Evolutionary conservation across 2,329 filamentous ascomycete species (phyloP), one percentile per base, ranked within the genome.

Genomic region (Aspergillus proliferans): DNA sequence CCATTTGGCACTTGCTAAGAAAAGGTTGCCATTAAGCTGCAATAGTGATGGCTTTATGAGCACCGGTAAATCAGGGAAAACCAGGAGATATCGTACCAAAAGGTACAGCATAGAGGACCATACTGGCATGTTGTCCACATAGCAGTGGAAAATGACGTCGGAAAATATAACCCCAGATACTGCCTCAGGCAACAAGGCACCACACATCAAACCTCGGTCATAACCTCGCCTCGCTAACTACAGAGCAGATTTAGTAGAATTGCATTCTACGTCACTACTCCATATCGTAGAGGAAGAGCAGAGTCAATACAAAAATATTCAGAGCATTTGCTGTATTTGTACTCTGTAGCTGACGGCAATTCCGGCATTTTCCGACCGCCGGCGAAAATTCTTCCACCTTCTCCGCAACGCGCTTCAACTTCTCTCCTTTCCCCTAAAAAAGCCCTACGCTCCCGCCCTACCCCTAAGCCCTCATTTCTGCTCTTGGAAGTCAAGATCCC

Each of bases 401-500:
- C 46, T 54, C 54, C 53, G 48, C 26, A 30, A 12, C 26, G 26
- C 49, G 49, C 50, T 53, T 58, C 55, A 47, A 45, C 41, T 49
- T 50, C 45, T 45, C 51, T 54, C 30, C 52, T 61, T 19, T 19
- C 38, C 18, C 38, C 18, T 40, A 40, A 40, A 40, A 40, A 19
- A 73, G 68, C 70, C 70, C 70, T 73, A 73, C 62, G 59, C 59
- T 57, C 62, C 67, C 68, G 70, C 70, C 70, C 70, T 73, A 71
- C 59, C 69, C 70, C 70, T 72, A 72, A 72, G 68, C 70, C 70
- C 70, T 72, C 63, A 72, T 72, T 72, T 71, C 70, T 72, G 59
- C 66, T 72, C 68, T 65, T 62, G 70, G 70, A 71, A 69, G 62
- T 61, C 61, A 54, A 59, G 51, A 58, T 51, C 52, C 51, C 49